These are phyloP conservation scores for Monosporascus sp. DNA, from an alignment of 2,329 filamentous ascomycete genomes.

Conservation along the genomic window DNA sequence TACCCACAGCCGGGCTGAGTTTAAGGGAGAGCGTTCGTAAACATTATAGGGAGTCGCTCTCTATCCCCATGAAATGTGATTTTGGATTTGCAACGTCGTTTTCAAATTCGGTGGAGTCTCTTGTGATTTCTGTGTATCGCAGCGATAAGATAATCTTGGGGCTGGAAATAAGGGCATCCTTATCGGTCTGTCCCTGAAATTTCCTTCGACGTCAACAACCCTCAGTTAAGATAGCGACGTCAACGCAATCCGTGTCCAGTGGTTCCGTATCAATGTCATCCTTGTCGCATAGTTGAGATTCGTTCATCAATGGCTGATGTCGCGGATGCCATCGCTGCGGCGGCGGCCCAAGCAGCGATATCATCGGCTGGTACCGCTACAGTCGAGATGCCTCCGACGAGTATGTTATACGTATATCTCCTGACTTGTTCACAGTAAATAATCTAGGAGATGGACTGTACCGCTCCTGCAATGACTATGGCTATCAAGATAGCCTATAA, in stretches of 20 bases:
- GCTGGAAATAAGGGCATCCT: constrained; percentile 12
- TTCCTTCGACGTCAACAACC: constrained; percentile 1
- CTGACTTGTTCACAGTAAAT: not conserved
- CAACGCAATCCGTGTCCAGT: not conserved
- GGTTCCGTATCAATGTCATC: constrained; percentile 4
- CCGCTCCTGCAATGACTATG: not conserved
- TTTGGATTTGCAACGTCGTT: not conserved
- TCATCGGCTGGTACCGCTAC: constrained; percentile 11
- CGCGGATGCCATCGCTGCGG: constrained; percentile 25
- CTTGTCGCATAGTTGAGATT: constrained; percentile 5
- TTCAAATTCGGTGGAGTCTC: not conserved
- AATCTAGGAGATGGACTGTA: not conserved
- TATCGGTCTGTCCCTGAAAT: not conserved
- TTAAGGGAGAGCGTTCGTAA: no score
- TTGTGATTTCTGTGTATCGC: constrained; percentile 1
- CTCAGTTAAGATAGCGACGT: not conserved
- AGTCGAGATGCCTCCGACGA: constrained; percentile 9
- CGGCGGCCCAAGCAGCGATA: constrained; percentile 12
- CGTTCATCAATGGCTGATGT: constrained; percentile 23
- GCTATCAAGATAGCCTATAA: no score
- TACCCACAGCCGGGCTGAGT: no score
- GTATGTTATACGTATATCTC: constrained; percentile 9
- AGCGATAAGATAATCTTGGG: constrained; percentile 3
- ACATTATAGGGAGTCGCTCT: no score
- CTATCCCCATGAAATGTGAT: not conserved